These are phyloP conservation scores for Microbotryum saponariae DNA, from an alignment of 1,284 basidiomycete genomes.

Conservation along the genomic window DNA sequence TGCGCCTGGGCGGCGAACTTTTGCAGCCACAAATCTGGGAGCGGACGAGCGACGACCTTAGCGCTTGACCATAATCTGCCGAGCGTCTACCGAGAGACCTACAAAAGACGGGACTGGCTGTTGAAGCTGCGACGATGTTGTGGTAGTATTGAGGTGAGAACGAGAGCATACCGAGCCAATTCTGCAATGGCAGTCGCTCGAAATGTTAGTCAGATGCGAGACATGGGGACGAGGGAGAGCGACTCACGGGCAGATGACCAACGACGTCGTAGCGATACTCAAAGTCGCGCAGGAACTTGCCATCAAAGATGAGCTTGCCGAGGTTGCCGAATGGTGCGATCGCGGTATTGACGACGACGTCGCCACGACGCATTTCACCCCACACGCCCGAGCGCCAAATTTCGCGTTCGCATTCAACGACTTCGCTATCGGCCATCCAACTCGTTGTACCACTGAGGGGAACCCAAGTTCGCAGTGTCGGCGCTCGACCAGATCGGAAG, in stretches of 20 bases:
- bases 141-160: slow-evolving; percentile 43
- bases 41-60: not conserved
- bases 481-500: slow-evolving; percentile 36
- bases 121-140: slow-evolving; percentile 40
- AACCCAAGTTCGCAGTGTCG: slow-evolving; percentile 43
- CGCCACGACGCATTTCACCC: slow-evolving; percentile 39
- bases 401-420: slow-evolving; percentile 37
- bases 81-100: not conserved
- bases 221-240: too few species aligned
- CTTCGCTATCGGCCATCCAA: slow-evolving; percentile 37
- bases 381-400: slow-evolving; percentile 38
- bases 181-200: slow-evolving; percentile 6
- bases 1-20: slow-evolving; percentile 40
- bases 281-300: slow-evolving; percentile 39
- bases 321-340: slow-evolving; percentile 36
- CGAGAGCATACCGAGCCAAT: slow-evolving; percentile 41
- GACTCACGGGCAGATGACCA: slow-evolving; percentile 41
- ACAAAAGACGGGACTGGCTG: slow-evolving; percentile 32
- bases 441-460: slow-evolving; percentile 14
- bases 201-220: not conserved
- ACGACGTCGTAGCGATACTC: slow-evolving; percentile 38
- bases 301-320: slow-evolving; percentile 41
- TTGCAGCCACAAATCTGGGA: slow-evolving; percentile 33
- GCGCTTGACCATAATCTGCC: too few species aligned
- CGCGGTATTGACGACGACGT: slow-evolving; percentile 42